These are phyloP conservation scores for Primulina eburnea DNA, from an alignment of 257 asterid genomes.

Conservation along the genomic window DNA sequence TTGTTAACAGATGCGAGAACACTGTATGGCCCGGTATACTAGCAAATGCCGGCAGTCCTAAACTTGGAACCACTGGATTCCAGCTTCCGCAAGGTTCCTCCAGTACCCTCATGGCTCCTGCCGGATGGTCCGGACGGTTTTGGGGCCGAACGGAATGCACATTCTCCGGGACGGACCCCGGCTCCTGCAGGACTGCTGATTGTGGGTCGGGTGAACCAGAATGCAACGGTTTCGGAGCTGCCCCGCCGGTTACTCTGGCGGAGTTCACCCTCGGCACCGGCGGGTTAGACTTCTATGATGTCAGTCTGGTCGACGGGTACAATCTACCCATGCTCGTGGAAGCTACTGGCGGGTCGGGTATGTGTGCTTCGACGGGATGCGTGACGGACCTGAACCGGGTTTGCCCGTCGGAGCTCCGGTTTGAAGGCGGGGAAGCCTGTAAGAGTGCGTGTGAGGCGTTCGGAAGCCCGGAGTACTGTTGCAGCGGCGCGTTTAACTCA, in stretches of 20 bases:
- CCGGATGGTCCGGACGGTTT: conserved; percentile 96
- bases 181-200: conserved; percentile 71
- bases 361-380: conserved; percentile 94
- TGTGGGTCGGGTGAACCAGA: conserved; percentile 79
- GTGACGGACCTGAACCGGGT: conserved; percentile 85
- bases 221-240: conserved; percentile 86
- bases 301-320: conserved; percentile 95
- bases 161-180: conserved; percentile 57
- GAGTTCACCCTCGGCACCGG: conserved; percentile 81
- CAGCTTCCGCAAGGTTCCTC: conserved; percentile 67
- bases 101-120: conserved; percentile 64
- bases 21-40: conserved; percentile 94
- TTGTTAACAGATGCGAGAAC: conserved; percentile 74
- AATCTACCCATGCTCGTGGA: conserved; percentile 78
- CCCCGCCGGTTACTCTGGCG: conserved; percentile 92
- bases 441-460: conserved; percentile 95
- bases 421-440: conserved; percentile 66
- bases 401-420: conserved; percentile 81
- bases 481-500: conserved; percentile 82
- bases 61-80: conserved; percentile 76
- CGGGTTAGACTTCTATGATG: conserved; percentile 78
- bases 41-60: conserved; percentile 80
- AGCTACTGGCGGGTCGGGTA: conserved; percentile 78
- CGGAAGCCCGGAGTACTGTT: conserved; percentile 74
- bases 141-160: conserved; percentile 87